A percentile compares a stretch with the other conserved stretches of the same genome.
These are phyloP conservation scores for Vigna mungo DNA, from an alignment of 306 rosid species.

Conservation along the genomic window DNA sequence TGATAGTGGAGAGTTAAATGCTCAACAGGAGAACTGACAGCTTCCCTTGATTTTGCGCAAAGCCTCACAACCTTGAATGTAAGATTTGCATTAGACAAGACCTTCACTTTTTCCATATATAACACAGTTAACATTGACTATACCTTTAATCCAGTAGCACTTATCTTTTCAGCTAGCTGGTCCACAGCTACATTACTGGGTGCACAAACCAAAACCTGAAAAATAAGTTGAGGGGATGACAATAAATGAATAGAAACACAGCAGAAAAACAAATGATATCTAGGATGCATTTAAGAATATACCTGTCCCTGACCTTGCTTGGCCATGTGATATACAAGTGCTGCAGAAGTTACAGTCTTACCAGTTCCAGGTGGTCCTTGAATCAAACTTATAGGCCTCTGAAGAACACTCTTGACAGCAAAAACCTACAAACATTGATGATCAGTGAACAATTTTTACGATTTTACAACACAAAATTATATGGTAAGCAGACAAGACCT, in stretches of 20 bases:
- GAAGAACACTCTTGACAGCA: constrained; percentile 98
- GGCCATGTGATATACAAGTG: constrained; percentile 99
- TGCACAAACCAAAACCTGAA: constrained; percentile 97
- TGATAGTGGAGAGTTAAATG: constrained; percentile 98
- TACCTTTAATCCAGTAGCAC: constrained; percentile 99
- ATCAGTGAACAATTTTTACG: neutral
- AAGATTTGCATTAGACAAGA: constrained; percentile 33
- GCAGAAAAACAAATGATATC: neutral
- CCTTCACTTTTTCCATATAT: neutral
- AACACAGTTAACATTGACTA: constrained; percentile 17
- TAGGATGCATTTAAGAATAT: constrained; percentile 1
- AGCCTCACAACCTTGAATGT: constrained; percentile 89
- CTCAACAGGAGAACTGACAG: constrained; percentile 99
- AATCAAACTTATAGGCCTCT: constrained; percentile 99
- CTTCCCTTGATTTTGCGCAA: constrained; percentile 98
- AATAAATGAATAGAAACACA: neutral
- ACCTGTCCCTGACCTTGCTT: constrained; percentile 99
- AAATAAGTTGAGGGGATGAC: constrained; percentile 9
- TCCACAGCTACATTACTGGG: constrained; percentile 99
- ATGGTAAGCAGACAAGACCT: neutral
- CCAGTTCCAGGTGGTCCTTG: constrained; percentile 99
- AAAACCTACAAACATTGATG: constrained; percentile 64
- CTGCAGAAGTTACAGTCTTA: constrained; percentile 98
- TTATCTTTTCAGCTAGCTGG: constrained; percentile 97
- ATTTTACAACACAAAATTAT: neutral